Base-by-base conservation (phyloP, 805 yeast species). In the Lachancea nothofagi region DNA sequence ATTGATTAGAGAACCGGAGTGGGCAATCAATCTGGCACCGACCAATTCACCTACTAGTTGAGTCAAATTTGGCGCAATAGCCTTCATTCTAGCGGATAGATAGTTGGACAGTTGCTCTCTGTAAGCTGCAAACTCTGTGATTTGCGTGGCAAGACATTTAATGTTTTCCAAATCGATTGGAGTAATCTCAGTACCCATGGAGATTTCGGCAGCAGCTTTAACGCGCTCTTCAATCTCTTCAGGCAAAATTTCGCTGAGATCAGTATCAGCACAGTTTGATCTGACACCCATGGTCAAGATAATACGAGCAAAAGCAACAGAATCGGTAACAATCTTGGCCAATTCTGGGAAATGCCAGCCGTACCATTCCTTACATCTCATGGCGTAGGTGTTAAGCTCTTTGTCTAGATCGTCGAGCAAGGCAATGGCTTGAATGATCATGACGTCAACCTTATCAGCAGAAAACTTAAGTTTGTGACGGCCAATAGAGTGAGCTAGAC, bases 341-440 rank as follows among this genome's bases (percentile, higher is more conserved):
- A 93, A 78, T 69, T 93, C 98, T 28, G 98, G 98, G 81, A 93
- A 93, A 69, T 93, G 98, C 98, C 98, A 93, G 51, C 98, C 98
- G 70, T 93, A 93, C 98, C 98, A 93, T 71, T 93, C 98, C 72
- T 90, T 93, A 70, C 90, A 79, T 72, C 98, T 81, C 98, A 93
- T 93, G 52, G 97, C 96, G 58, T 90, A 93, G 38, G 97, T 93
- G 72, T 93, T 93, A 57, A 93, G 77, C 67, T 93, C 98, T 71
- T 93, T 93, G 72, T 93, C 98, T 57, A 93, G 76, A 61, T 93
- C 97, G 59, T 93, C 98, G 59, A 93, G 76, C 51, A 93, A 73
- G 15, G 97, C 96, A 68, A 93, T 93, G 43, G 98, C 98, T 72
- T 93, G 98, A 49, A 93, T 94, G 64, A 93, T 90, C 98, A 93